Evolutionary conservation across 768 basidiomycete genomes (phyloP), one percentile per base, ranked within the genome.

Genomic region (Termitomyces sp.): DNA sequence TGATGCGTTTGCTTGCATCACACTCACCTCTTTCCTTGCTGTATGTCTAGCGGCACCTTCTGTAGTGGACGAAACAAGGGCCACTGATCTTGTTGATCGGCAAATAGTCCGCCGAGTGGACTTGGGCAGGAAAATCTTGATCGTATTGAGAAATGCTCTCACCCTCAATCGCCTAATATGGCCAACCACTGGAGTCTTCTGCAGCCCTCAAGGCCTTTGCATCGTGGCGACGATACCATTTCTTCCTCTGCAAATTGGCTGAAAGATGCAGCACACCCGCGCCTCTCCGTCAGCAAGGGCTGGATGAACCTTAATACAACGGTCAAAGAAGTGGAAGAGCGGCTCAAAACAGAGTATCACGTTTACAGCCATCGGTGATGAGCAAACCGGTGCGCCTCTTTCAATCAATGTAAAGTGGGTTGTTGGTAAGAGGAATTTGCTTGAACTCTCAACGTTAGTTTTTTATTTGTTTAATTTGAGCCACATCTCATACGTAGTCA

Each of bases 161-260:
- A 81, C 53, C 80, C 81, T 3, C 73, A 75, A 22, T 81, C 80
- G 1, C 70, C 70, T 6, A 69, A 59, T 83, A 81, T 58, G 79
- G 80, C 14, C 66, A 76, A 53, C 81, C n/a, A 82, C 60, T 80
- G 76, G 72, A 65, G 71, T 5, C 64, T 4, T 69, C 67, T 2
- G 62, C 77, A 50, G 71, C 82, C 26, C 70, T 74, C 5, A 66
- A 72, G 17, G 69, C 71, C 28, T 83, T 83, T 66, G 66, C 76
- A 1, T 78, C 81, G n/a, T 17, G 71, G 68, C 22, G 54, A 57
- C 10, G 75, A 77, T 30, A 69, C 77, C 11, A 66, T 80, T 41
- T 60, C 68, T 14, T 60, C 72, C 7, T 79, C 82, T 21, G 68
- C 58, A 11, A 59, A 64, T 7, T 82, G 81, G 81, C 65, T 83